Conservation (phyloP, 78 protist species). For the Isochrysis galbana region DNA sequence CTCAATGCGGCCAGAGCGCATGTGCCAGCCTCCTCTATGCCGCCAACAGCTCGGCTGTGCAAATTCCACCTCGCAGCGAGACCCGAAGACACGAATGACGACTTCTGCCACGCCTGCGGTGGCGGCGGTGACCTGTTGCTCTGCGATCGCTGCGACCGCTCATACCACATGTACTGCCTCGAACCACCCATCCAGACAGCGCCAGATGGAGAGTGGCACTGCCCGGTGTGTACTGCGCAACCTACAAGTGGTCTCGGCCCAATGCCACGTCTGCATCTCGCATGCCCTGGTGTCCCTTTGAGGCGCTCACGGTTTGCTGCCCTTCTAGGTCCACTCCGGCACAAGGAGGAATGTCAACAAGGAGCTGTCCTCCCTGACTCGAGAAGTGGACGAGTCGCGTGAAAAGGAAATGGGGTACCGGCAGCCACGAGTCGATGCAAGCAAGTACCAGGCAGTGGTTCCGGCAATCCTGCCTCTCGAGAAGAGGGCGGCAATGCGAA, state of each 20-base stretch:
- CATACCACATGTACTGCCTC: conserved; percentile 21
- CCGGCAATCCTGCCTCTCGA: background rate
- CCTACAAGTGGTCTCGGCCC: no score
- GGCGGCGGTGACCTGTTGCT: conserved; percentile 11
- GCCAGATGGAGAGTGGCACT: background rate
- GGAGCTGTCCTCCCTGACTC: background rate
- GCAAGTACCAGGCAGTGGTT: background rate
- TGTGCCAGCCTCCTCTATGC: background rate
- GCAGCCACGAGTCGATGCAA: background rate
- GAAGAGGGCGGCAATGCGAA: background rate
- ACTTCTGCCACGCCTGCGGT: background rate
- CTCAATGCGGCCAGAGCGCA: background rate
- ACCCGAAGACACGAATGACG: conserved; percentile 18
- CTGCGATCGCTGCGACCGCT: conserved; percentile 30
- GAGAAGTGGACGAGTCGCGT: background rate
- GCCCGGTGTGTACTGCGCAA: background rate
- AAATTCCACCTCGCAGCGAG: background rate
- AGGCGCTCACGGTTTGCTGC: no score
- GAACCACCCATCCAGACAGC: background rate
- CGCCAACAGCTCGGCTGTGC: background rate
- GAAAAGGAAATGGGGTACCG: no score
- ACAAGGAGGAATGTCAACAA: background rate
- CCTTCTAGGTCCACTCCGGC: background rate
- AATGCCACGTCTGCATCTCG: no score
- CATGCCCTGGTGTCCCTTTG: no score